Evolutionary conservation across 768 basidiomycete genomes (phyloP), one percentile per base, ranked within the genome.

Genomic region (Boletus rubroflammeus): DNA sequence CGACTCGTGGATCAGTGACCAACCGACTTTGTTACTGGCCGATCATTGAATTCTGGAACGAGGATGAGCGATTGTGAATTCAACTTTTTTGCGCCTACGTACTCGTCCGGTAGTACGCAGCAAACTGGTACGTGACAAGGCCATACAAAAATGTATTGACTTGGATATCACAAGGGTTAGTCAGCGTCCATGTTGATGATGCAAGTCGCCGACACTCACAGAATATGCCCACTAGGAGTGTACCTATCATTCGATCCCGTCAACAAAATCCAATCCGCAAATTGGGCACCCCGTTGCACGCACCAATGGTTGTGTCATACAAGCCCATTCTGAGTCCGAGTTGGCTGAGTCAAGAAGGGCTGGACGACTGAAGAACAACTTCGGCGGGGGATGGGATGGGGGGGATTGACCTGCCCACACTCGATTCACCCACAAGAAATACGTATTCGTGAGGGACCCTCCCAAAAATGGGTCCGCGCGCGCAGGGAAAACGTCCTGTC

Each of bases 51-150:
- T n/a, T 41, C 58, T 62, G 36, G 11, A 14, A 38, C 5, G 17
- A 36, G 11, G 17, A 10, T 47, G 15, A 50, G 36, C 17, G 35
- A 25, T 25, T 35, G 19, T 49, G 26, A 28, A n/a, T 13, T 25
- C 11, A 21, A 25, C 14, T 15, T 25, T 17, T 28, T 21, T 19
- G 19, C 21, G 2, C n/a, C 21, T 15, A 51, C 62, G 43, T 43
- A 50, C 53, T 34, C 39, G 52, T 53, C 43, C 67, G 69, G 56
- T 71, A 64, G 55, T 78, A 78, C 6, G 69, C 59, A 9, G 71
- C 64, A 55, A 78, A 78, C 53, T 76, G 75, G 60, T 71, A 75
- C 6, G 70, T 66, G 55, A 77, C 76, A n/a, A 77, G 67, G 0
- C 76, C 76, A 53, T 73, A 78, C 6, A 78, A 56, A 26, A 28